Conservation (phyloP, 73 alveolate species). For the Tetrahymena elliotti region DNA sequence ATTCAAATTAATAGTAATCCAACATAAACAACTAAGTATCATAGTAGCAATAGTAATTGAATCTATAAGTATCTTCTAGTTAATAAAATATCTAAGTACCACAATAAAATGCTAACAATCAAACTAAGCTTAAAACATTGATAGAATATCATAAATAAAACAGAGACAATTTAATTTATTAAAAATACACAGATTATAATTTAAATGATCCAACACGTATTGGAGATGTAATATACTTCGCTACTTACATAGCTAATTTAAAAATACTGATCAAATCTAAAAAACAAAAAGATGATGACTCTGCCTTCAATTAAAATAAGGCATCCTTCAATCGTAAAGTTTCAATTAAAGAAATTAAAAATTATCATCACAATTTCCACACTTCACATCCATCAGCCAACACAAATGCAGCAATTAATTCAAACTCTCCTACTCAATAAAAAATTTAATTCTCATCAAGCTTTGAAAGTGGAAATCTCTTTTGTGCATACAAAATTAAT, state of each 20-base stretch:
- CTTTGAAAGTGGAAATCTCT: slow-evolving; percentile 59
- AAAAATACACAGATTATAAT: neutral
- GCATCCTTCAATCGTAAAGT: neutral
- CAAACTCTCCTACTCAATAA: neutral
- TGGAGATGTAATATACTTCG: neutral
- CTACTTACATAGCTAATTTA: neutral
- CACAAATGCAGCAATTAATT: neutral
- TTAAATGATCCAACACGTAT: neutral
- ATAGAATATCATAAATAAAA: neutral
- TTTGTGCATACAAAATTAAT: slow-evolving; percentile 36
- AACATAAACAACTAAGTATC: neutral
- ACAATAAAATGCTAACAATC: neutral
- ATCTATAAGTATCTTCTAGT: neutral
- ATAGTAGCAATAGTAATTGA: neutral
- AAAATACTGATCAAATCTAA: neutral
- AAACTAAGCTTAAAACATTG: neutral
- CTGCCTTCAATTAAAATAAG: neutral
- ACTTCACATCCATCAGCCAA: neutral
- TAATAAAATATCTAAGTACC: neutral
- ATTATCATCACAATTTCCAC: neutral
- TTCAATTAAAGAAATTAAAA: neutral
- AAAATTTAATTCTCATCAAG: slow-evolving; percentile 13
- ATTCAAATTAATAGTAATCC: neutral
- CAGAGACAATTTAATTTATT: neutral
- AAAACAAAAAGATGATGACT: neutral